Percentiles rank a stretch among this genome's conserved stretches.
phyloP scores from a whole-genome alignment of 2,329 filamentous ascomycete genomes.

The Arthrinium phaeospermum region DNA sequence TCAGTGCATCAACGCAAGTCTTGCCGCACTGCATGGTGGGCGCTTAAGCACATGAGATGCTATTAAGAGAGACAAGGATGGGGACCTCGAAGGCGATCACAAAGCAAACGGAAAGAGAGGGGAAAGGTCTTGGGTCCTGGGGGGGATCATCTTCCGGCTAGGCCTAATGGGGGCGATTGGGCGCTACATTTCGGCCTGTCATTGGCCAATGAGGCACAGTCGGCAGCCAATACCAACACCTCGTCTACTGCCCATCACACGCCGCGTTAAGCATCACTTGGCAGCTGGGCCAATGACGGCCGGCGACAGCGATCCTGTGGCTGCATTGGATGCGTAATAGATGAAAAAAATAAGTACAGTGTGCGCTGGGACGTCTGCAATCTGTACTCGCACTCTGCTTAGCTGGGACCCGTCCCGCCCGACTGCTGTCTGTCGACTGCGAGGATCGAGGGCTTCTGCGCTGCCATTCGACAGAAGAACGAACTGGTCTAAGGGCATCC shows the following conservation, averaged over 20 bases:
- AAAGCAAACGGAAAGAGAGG: conserved; percentile 15
- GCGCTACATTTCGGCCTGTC: conserved; percentile 45
- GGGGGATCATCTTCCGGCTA: conserved; percentile 32
- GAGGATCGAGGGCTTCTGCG: conserved; percentile 12
- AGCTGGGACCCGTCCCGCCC: conserved; percentile 18
- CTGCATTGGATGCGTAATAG: conserved; percentile 28
- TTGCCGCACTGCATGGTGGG: conserved; percentile 46
- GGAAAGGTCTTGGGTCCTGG: conserved; percentile 18
- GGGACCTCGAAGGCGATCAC: conserved; percentile 8
- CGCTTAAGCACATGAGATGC: conserved; percentile 43
- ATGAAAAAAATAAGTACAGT: conserved; percentile 1
- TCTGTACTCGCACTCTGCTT: not conserved
- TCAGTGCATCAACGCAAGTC: conserved; percentile 33
- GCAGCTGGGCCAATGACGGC: conserved; percentile 31
- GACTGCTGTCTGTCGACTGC: conserved; percentile 11
- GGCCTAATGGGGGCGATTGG: conserved; percentile 39
- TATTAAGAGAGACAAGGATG: conserved; percentile 23
- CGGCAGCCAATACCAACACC: conserved; percentile 36
- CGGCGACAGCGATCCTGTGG: conserved; percentile 29
- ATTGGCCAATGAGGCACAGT: conserved; percentile 40
- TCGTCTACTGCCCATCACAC: conserved; percentile 41
- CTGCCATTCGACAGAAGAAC: conserved; percentile 12
- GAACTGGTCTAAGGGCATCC: not conserved
- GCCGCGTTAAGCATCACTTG: conserved; percentile 25
- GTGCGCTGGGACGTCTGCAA: not conserved